phyloP scores from a whole-genome alignment of 345 rosid species.

The Moricandia arvensis region DNA sequence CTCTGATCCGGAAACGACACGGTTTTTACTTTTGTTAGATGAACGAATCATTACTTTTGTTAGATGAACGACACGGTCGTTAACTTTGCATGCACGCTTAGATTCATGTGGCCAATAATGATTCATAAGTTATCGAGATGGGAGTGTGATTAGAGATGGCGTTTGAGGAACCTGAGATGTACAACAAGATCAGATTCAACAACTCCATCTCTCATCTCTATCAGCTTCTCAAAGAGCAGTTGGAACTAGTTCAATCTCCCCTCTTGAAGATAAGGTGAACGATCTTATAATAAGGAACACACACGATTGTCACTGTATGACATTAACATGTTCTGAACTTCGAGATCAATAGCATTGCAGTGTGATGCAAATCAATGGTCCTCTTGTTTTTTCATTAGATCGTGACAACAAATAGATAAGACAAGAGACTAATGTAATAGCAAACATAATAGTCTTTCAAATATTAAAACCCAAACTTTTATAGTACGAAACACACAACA shows the following conservation, averaged over 20 bases:
- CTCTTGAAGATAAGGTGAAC: slow-evolving; percentile 1
- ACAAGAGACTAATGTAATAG: neutral
- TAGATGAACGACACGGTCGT: no score
- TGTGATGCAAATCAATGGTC: neutral
- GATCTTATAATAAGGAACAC: neutral
- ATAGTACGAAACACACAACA: slow-evolving; percentile 4
- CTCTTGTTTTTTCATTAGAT: neutral
- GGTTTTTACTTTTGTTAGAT: neutral
- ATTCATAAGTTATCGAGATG: neutral
- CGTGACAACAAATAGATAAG: neutral
- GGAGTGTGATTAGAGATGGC: neutral
- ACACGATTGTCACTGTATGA: neutral
- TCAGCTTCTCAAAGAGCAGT: slow-evolving; percentile 18
- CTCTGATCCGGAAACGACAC: neutral
- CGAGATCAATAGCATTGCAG: no score
- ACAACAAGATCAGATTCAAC: neutral
- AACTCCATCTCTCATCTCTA: slow-evolving; percentile 1
- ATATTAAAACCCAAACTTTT: neutral
- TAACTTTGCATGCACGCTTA: neutral
- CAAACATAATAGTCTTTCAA: neutral
- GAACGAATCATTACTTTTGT: neutral
- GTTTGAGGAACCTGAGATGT: neutral
- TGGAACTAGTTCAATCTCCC: neutral
- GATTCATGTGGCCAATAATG: neutral
- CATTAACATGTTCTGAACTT: no score